Evolutionary conservation across 2,329 filamentous ascomycete species (phyloP), one percentile per base, ranked within the genome.

Genomic region (Neonectria neomacrospora): DNA sequence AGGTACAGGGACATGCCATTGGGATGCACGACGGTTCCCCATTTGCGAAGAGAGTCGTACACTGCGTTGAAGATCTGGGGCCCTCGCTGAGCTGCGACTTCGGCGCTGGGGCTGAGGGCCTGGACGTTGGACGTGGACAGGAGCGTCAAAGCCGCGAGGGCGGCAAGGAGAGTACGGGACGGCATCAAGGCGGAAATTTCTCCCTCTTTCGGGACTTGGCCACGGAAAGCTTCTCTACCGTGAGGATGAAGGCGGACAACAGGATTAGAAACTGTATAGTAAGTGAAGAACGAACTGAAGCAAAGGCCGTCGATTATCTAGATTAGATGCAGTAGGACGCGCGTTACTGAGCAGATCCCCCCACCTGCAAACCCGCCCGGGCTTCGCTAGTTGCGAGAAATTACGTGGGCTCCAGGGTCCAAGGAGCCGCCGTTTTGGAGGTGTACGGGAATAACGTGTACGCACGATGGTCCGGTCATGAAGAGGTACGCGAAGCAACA

Each of bases 1-100:
- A 87, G 75, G 72, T 89, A 89, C 63, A 87, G 82, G 0, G 85
- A 86, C 82, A 90, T 86, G 63, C 88, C 88, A 72, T 90, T 90
- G 71, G 90, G 87, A 63, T 88, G 81, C 1, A 89, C 71, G 0
- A 86, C 87, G 0, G 85, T 87, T 3, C 85, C 87, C 84, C 85
- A 90, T 78, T 90, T 87, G 32, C 87, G 80, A 80, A 87, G 84
- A 0, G 86, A 85, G n/a, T 82, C 84, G 66, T 88, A 85, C 16
- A 89, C 79, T 2, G 86, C 80, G 67, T 90, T 89, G 81, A 90
- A 90, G 58, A 90, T 83, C 58, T 85, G 63, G 85, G 81, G 67
- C 1, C 61, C 61, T 59, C 61, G 55, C 12, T 58, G 54, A 26
- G 55, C 55, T 9, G 61, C 61, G 7, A 59, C 11, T 54, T 54